Percentiles rank a stretch among this genome's conserved stretches.
Conservation (phyloP, 805 yeast genomes). For the Metschnikowia santaceciliae region DNA sequence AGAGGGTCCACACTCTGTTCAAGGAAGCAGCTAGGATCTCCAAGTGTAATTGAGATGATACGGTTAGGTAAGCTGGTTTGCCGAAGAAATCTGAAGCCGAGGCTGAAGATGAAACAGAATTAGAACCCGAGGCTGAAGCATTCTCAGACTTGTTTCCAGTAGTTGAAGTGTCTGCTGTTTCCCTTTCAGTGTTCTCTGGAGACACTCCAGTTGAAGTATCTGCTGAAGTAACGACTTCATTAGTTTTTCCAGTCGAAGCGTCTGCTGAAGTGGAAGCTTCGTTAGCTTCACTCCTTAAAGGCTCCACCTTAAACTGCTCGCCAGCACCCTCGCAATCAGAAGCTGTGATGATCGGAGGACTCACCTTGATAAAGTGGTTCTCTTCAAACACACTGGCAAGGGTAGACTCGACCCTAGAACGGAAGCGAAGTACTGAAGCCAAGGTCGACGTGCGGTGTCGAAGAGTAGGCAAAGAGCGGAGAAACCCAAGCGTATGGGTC, state of each 20-base stretch:
- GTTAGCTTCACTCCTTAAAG: constrained; percentile 10
- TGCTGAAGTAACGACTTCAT: no score
- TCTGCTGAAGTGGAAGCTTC: background rate
- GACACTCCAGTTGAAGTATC: background rate
- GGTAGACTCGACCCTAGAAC: constrained; percentile 61
- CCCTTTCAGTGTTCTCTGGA: background rate
- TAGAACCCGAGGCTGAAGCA: no score
- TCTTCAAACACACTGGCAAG: constrained; percentile 52
- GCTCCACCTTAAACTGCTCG: constrained; percentile 66
- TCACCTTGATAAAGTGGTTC: constrained; percentile 61
- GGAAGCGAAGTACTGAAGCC: constrained; percentile 62
- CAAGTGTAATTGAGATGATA: constrained; percentile 86
- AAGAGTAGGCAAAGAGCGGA: constrained; percentile 70
- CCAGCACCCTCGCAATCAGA: constrained; percentile 99
- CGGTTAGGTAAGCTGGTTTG: constrained; percentile 69
- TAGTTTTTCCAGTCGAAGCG: no score
- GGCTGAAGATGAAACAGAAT: no score
- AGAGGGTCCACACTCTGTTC: constrained; percentile 78
- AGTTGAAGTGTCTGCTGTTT: no score
- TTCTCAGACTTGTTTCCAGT: background rate
- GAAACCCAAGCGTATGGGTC: constrained; percentile 56
- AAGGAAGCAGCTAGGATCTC: constrained; percentile 76
- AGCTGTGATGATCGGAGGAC: constrained; percentile 83
- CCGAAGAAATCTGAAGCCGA: constrained; percentile 49
- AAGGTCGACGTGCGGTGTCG: constrained; percentile 71